These are phyloP conservation scores for Calonectria hongkongensis DNA, from an alignment of 2,329 filamentous ascomycete species.

Conservation along the genomic window DNA sequence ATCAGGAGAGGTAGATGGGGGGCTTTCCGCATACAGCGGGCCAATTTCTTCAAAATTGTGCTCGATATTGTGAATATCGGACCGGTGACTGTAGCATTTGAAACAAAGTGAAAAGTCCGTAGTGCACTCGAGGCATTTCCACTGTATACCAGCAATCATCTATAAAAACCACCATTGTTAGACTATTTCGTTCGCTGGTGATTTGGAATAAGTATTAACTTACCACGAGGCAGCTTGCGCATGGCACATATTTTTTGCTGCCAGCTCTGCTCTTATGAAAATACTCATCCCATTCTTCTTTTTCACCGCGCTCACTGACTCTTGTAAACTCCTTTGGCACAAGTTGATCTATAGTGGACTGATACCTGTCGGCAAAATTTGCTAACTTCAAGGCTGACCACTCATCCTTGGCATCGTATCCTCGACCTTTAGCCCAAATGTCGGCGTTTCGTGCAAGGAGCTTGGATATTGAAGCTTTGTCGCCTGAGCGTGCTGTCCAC, in stretches of 20 bases:
- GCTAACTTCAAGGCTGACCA: neutral
- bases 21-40: neutral
- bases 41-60: constrained; percentile 1
- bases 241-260: neutral
- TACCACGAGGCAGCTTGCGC: neutral
- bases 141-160: neutral
- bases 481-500: neutral
- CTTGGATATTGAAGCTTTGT: neutral
- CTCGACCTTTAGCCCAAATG: neutral
- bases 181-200: neutral
- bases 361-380: neutral
- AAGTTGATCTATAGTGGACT: neutral
- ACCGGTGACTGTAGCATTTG: neutral
- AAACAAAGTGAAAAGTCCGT: constrained; percentile 3
- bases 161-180: neutral
- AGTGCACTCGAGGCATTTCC: neutral
- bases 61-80: neutral
- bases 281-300: neutral
- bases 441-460: neutral
- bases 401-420: neutral
- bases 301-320: neutral
- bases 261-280: neutral
- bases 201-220: neutral
- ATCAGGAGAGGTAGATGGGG: neutral
- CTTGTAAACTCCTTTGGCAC: neutral